phyloP scores from a whole-genome alignment of 805 yeast genomes.

The Metschnikowia lochheadii region DNA sequence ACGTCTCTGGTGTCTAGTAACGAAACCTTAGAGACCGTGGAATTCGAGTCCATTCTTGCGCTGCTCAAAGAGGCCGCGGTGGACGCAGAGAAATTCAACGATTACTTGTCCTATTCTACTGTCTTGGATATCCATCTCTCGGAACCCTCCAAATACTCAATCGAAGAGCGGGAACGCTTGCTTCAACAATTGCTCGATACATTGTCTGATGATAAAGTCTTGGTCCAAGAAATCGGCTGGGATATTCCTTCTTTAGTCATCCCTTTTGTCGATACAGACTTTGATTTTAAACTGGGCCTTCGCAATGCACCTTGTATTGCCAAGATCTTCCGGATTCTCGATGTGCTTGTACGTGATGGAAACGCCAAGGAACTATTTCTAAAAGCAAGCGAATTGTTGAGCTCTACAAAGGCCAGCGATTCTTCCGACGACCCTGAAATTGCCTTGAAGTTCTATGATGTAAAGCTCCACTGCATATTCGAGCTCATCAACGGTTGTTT shows the following conservation, averaged over 20 bases:
- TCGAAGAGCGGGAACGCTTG: conserved; percentile 48
- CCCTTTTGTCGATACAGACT: conserved; percentile 45
- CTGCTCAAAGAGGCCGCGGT: conserved; percentile 28
- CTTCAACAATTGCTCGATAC: conserved; percentile 43
- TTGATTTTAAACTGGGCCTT: conserved; percentile 23
- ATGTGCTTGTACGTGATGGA: conserved; percentile 61
- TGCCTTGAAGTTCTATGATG: conserved; percentile 37
- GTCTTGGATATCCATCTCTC: conserved; percentile 57
- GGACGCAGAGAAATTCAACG: conserved; percentile 45
- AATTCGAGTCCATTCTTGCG: conserved; percentile 24
- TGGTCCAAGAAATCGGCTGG: conserved; percentile 79
- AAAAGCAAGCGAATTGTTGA: conserved; percentile 62
- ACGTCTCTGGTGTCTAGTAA: conserved; percentile 13
- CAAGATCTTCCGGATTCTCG: conserved; percentile 49
- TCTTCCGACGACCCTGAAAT: conserved; percentile 9
- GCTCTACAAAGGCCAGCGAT: conserved; percentile 28
- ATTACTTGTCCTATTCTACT: conserved; percentile 70
- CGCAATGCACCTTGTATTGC: conserved; percentile 39
- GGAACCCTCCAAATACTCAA: conserved; percentile 43
- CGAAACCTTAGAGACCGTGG: conserved; percentile 15
- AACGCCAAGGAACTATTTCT: conserved; percentile 78
- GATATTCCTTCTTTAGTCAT: conserved; percentile 74
- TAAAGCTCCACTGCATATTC: conserved; percentile 61
- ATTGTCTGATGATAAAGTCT: conserved; percentile 41
- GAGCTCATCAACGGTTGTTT: conserved; percentile 61